Evolutionary conservation across 2,329 filamentous ascomycete species (phyloP).

Genomic region (Drechslerella coelobrocha): DNA sequence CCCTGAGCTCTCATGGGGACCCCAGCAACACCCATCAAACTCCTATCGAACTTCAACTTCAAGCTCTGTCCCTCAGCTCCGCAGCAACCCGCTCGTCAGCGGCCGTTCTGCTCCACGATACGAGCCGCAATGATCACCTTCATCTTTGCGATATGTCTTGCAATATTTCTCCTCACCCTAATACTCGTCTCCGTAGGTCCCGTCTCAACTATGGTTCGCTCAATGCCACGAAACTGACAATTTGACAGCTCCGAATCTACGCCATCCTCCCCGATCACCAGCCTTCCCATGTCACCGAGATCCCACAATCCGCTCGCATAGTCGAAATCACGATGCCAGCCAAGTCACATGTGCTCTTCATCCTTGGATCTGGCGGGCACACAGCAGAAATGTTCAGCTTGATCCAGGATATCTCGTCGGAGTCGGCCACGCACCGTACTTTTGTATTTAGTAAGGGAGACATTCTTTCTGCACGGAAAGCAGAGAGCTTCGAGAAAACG

Average conservation of each 20-base stretch:
- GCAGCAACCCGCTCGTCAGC: constrained; percentile 8
- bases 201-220: background rate
- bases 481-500: constrained; percentile 68
- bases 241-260: constrained; percentile 31
- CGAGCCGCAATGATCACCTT: constrained; percentile 23
- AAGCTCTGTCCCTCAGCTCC: background rate
- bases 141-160: constrained; percentile 15
- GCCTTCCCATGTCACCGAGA: constrained; percentile 19
- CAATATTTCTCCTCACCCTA: constrained; percentile 14
- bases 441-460: constrained; percentile 84
- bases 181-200: constrained; percentile 23
- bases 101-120: background rate
- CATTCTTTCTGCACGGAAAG: constrained; percentile 70
- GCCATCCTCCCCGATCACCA: constrained; percentile 30
- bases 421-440: constrained; percentile 68
- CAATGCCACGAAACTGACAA: constrained; percentile 5
- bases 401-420: constrained; percentile 68
- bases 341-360: constrained; percentile 71
- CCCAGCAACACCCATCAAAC: no score
- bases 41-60: background rate
- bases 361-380: constrained; percentile 92
- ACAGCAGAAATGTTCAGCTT: constrained; percentile 93
- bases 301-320: constrained; percentile 42
- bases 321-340: constrained; percentile 28
- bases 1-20: no score